A percentile compares a stretch with the other conserved stretches of the same genome.
These are phyloP conservation scores for Fusarium torreyae DNA, from an alignment of 2,329 filamentous ascomycete species.

Conservation along the genomic window DNA sequence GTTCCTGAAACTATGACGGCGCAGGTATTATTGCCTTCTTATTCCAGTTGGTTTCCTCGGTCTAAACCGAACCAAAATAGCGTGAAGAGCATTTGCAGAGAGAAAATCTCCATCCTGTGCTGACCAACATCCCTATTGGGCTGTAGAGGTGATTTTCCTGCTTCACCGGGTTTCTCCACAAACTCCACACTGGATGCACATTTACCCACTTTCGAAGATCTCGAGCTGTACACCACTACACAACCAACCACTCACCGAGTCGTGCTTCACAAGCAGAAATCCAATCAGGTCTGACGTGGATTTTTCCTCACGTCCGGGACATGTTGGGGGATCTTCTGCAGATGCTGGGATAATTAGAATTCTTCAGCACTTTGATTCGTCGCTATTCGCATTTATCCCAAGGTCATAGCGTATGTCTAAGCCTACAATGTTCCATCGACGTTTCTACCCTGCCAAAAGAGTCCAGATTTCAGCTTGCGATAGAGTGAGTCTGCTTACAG, in stretches of 20 bases:
- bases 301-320: constrained; percentile 10
- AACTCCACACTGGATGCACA: constrained; percentile 12
- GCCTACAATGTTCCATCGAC: not conserved
- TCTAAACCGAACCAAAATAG: not conserved
- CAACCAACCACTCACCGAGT: constrained; percentile 1
- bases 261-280: too few species aligned
- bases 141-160: constrained; percentile 4
- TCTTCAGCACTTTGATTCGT: constrained; percentile 3
- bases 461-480: not conserved
- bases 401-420: constrained; percentile 1
- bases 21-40: constrained; percentile 12
- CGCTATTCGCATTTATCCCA: not conserved
- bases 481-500: too few species aligned
- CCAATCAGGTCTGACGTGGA: not conserved
- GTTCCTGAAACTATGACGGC: constrained; percentile 28
- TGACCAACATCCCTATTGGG: constrained; percentile 10
- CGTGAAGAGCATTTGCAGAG: not conserved
- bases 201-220: constrained; percentile 11
- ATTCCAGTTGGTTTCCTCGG: constrained; percentile 13
- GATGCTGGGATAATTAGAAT: constrained; percentile 5
- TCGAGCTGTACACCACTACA: constrained; percentile 1
- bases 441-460: too few species aligned
- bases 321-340: constrained; percentile 1
- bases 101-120: constrained; percentile 1
- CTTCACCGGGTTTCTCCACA: constrained; percentile 25